Evolutionary conservation across 495 filamentous ascomycete species (phyloP), one percentile per base, ranked within the genome.

Genomic region (Cetradonia linearis): DNA sequence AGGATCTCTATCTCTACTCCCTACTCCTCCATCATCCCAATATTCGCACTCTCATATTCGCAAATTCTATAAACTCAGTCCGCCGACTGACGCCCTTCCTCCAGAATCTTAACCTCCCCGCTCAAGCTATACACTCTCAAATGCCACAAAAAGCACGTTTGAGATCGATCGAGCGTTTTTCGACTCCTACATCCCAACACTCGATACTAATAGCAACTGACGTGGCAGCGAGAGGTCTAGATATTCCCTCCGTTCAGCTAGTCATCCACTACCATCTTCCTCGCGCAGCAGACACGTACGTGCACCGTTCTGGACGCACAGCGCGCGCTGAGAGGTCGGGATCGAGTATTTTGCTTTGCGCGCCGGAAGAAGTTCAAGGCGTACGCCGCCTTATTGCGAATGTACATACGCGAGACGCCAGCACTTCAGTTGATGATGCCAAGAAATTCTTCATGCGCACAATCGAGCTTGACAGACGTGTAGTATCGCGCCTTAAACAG

Each of bases 61-160:
- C 91, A 38, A 98, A 98, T 74, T 96, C 91, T 10, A 96, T 98
- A 67, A 86, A 86, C 65, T 87, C 91, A 1, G 91, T 94, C 65
- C 87, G 91, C 16, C 91, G 93, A 40, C 76, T 98, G 8, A 83
- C 85, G 0, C 87, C 93, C 25, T 78, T 96, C 60, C 80, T 98
- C 10, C 87, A 93, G 68, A 87, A 84, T 57, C 83, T 98, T 25
- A 80, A 84, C 62, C 81, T 96, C 18, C 84, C 83, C 8, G 88
- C 86, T 16, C 77, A 87, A 25, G 81, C 86, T 0, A 78, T 98
- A 11, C 93, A 98, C 70, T 95, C 91, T 0, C 85, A 87, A 63
- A 97, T 98, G 93, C 78, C 84, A 8, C 94, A 97, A 72, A 97
- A 97, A 70, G 90, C 93, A n/a, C 89, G 93, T 31, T 77, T 98